phyloP scores from a whole-genome alignment of 495 filamentous ascomycete species.

The Aspergillus campestris region DNA sequence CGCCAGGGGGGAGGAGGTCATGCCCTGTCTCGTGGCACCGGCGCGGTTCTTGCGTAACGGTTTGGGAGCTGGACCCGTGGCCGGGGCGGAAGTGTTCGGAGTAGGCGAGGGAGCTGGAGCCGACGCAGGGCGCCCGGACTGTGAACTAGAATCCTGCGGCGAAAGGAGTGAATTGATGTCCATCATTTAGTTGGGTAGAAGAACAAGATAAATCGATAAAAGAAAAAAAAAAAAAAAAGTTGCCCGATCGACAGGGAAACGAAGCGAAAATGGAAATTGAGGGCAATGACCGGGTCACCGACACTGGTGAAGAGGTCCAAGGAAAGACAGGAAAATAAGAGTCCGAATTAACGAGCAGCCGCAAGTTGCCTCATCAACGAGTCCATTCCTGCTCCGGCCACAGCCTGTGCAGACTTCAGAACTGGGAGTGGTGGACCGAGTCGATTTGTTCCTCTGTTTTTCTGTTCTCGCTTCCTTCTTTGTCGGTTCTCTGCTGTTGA shows the following conservation, averaged over 20 bases:
- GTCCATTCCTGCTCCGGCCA: constrained; percentile 37
- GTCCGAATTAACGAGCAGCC: constrained; percentile 26
- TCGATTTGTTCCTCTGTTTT: background rate
- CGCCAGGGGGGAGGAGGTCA: constrained; percentile 36
- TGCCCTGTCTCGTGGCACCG: constrained; percentile 23
- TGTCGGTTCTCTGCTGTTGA: too few relatives aligned
- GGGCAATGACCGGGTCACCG: constrained; percentile 4
- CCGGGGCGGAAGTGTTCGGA: constrained; percentile 17
- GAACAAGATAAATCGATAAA: background rate
- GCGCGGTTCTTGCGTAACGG: constrained; percentile 27
- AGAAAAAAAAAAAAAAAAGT: constrained; percentile 7
- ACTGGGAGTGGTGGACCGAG: background rate
- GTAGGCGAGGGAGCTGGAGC: constrained; percentile 23
- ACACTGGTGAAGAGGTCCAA: constrained; percentile 2
- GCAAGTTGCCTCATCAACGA: constrained; percentile 29
- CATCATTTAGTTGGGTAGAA: constrained; percentile 36
- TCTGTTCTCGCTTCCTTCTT: background rate
- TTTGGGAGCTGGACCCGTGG: constrained; percentile 26
- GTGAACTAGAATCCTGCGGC: constrained; percentile 52
- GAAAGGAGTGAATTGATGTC: constrained; percentile 68
- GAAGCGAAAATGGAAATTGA: background rate
- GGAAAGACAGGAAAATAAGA: constrained; percentile 13
- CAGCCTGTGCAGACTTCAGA: constrained; percentile 14
- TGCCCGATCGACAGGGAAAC: background rate
- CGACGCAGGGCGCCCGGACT: constrained; percentile 36